These are phyloP conservation scores for Aspergillus luchuensis DNA, from an alignment of 2,329 filamentous ascomycete species.

Conservation along the genomic window DNA sequence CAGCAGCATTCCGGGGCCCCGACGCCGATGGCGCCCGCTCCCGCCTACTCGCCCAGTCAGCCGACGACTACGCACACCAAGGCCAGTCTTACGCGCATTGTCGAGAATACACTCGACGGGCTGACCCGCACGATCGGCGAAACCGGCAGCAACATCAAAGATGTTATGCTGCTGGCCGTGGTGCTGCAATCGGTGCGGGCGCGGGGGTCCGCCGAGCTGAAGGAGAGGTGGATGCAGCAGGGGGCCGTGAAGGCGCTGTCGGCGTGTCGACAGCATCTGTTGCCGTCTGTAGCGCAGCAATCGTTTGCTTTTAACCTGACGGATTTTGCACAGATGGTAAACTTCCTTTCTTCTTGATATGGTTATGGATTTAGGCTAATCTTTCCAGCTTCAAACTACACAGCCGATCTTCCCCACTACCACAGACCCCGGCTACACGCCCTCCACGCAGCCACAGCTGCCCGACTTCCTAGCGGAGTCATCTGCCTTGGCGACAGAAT, in stretches of 20 bases:
- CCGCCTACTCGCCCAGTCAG: background rate
- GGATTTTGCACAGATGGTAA: background rate
- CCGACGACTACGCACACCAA: constrained; percentile 20
- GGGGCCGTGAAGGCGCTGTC: constrained; percentile 27
- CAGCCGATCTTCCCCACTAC: constrained; percentile 5
- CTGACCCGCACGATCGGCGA: constrained; percentile 30
- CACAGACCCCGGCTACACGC: background rate
- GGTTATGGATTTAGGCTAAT: background rate
- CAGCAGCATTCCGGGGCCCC: constrained; percentile 6
- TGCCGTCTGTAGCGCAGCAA: constrained; percentile 12
- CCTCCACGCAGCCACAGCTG: constrained; percentile 7
- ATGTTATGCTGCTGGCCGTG: constrained; percentile 33
- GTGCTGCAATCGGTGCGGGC: constrained; percentile 33
- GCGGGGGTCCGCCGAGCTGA: constrained; percentile 29
- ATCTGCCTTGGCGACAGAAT: constrained; percentile 17
- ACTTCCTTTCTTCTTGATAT: too few species aligned
- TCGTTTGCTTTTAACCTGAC: background rate
- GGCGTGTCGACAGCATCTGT: constrained; percentile 23
- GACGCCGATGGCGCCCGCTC: background rate
- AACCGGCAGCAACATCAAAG: constrained; percentile 33
- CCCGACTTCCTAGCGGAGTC: constrained; percentile 18
- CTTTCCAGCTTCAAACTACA: background rate
- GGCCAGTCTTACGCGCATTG: constrained; percentile 27
- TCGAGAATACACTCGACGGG: constrained; percentile 34
- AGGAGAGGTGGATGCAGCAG: constrained; percentile 28